These are phyloP conservation scores for Erodium maritimum DNA, from an alignment of 345 rosid species.

Conservation along the genomic window DNA sequence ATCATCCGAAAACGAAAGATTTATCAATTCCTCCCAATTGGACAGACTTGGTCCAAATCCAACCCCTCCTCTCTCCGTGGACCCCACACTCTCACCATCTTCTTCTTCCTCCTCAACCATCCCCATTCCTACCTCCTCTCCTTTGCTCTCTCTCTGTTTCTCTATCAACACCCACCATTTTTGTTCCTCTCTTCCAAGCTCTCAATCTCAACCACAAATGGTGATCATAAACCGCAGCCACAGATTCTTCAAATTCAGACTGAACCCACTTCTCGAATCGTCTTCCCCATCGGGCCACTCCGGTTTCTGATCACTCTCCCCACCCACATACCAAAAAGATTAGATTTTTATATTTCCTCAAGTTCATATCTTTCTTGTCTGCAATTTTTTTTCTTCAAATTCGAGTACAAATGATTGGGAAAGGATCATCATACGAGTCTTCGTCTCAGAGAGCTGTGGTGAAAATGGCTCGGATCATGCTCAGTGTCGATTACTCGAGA, in stretches of 20 bases:
- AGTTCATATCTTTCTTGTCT: neutral
- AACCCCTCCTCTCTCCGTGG: too few species aligned
- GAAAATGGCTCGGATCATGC: conserved; percentile 70
- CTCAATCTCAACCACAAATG: neutral
- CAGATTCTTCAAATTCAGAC: neutral
- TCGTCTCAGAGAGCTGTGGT: conserved; percentile 22
- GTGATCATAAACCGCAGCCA: neutral
- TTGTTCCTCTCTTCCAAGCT: too few species aligned
- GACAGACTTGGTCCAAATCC: too few species aligned
- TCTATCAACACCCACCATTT: neutral
- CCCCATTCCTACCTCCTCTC: neutral
- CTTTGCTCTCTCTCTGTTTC: neutral
- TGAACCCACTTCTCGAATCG: neutral
- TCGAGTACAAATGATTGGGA: conserved; percentile 42
- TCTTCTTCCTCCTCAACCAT: neutral
- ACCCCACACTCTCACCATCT: neutral
- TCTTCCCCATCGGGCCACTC: too few species aligned
- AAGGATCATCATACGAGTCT: conserved; percentile 40
- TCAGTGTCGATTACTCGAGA: conserved; percentile 57
- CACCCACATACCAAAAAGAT: neutral
- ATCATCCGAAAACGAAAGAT: too few species aligned
- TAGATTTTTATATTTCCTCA: neutral
- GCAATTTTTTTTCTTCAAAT: neutral
- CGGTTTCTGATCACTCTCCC: too few species aligned
- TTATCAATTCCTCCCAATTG: too few species aligned